Evolutionary conservation across 2,329 filamentous ascomycete species (phyloP), one percentile per base, ranked within the genome.

Genomic region (Tolypocladium amazonense): DNA sequence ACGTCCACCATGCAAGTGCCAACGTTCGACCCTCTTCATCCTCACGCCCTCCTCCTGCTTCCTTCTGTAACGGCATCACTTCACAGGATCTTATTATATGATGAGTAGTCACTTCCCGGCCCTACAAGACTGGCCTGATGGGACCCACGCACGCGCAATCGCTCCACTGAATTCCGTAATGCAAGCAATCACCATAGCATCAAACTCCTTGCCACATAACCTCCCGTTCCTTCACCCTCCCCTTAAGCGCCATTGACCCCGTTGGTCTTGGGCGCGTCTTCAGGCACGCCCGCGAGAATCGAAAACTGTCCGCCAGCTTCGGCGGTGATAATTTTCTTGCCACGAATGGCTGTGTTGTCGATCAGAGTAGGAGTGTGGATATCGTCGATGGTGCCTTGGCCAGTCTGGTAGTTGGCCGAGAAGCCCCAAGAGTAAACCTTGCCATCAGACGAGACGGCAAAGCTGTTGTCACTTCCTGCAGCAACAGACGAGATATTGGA

Each of bases 241-340:
- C 35, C 30, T 38, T 27, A 54, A 27, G 30, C 33, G 25, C 59
- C 59, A 18, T 60, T 60, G 30, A 62, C 38, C 18, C 73, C 73
- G 52, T 75, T 76, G 47, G 65, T 63, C 60, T 65, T 64, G 56
- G 67, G 66, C 1, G 55, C 64, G 12, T 67, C 69, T 25, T 71
- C 69, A 30, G 75, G 66, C 61, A 70, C 69, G 58, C 81, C 80
- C 12, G 80, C 78, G n/a, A 90, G 67, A 30, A 90, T 75, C 1
- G 86, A 88, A 72, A 85, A 97, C 70, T 97, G 92, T 6, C 92
- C 92, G 64, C 93, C 92, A n/a, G 88, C 88, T 52, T 89, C 90
- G n/a, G 89, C 89, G 74, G 82, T 90, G 39, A 86, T 80, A 52
- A 97, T 80, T 72, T 87, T 85, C 75, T 88, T 87, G 50, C 84